These are phyloP conservation scores for Penicillium dipodomyicola DNA, from an alignment of 495 filamentous ascomycete genomes.

Conservation along the genomic window DNA sequence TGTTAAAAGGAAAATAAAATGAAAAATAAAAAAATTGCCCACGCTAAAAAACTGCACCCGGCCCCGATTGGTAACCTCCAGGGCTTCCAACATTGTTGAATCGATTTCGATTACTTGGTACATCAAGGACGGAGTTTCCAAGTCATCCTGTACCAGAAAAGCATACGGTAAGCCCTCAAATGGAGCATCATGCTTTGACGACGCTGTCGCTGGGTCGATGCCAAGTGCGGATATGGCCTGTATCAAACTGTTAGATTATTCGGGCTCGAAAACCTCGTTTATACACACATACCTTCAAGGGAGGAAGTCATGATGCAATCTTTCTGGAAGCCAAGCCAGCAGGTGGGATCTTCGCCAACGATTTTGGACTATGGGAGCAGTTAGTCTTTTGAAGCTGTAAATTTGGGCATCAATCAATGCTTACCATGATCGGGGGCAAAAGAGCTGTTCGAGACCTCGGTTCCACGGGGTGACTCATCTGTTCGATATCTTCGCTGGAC, in stretches of 20 bases:
- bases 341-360: conserved; percentile 81
- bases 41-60: background rate
- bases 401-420: conserved; percentile 11
- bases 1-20: background rate
- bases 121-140: background rate
- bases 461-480: conserved; percentile 72
- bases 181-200: conserved; percentile 11
- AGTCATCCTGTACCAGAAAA: background rate
- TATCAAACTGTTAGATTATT: conserved; percentile 4
- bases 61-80: background rate
- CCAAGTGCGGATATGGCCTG: conserved; percentile 89
- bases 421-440: conserved; percentile 88
- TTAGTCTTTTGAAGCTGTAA: conserved; percentile 4
- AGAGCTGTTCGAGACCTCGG: conserved; percentile 75
- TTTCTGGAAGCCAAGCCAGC: conserved; percentile 88
- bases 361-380: conserved; percentile 62
- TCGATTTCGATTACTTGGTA: background rate
- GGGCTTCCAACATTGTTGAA: background rate
- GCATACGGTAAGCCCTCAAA: background rate
- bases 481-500: conserved; percentile 45
- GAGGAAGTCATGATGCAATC: conserved; percentile 91
- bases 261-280: background rate
- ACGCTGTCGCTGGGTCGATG: conserved; percentile 67
- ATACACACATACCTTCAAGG: conserved; percentile 69
- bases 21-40: background rate